Conservation (phyloP, 2,329 filamentous ascomycete species). For the Trichocomaceae sp. region DNA sequence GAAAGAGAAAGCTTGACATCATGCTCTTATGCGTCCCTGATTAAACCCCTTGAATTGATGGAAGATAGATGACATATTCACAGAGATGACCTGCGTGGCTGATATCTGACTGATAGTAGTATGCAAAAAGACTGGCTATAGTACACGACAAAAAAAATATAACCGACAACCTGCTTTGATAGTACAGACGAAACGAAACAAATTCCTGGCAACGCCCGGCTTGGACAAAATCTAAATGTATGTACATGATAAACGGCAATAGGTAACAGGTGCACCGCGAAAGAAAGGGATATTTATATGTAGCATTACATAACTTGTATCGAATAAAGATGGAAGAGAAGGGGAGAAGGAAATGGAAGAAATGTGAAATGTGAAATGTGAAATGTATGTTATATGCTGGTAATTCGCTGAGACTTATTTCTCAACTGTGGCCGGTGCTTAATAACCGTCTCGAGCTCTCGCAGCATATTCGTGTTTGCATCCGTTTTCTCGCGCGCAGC, state of each 20-base stretch:
- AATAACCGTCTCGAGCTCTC: conserved; percentile 88
- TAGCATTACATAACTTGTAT: neutral
- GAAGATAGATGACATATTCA: neutral
- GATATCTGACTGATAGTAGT: neutral
- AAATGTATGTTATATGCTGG: conserved; percentile 32
- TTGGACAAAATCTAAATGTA: neutral
- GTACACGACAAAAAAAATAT: neutral
- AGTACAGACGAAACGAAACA: neutral
- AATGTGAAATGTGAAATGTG: neutral
- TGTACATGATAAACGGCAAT: neutral
- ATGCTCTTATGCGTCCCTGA: neutral
- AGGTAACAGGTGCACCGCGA: neutral
- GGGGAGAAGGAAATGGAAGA: no score
- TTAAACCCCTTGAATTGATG: neutral
- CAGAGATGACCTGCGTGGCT: neutral
- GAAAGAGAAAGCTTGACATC: neutral
- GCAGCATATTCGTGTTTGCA: conserved; percentile 80
- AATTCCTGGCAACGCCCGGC: neutral
- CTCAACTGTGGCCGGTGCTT: conserved; percentile 46
- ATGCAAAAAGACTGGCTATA: neutral
- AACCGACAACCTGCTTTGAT: neutral
- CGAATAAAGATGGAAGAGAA: neutral
- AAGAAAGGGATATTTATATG: neutral
- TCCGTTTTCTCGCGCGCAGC: conserved; percentile 67
- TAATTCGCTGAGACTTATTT: conserved; percentile 37